phyloP scores from a whole-genome alignment of 306 rosid genomes.

The Canavalia gladiata region DNA sequence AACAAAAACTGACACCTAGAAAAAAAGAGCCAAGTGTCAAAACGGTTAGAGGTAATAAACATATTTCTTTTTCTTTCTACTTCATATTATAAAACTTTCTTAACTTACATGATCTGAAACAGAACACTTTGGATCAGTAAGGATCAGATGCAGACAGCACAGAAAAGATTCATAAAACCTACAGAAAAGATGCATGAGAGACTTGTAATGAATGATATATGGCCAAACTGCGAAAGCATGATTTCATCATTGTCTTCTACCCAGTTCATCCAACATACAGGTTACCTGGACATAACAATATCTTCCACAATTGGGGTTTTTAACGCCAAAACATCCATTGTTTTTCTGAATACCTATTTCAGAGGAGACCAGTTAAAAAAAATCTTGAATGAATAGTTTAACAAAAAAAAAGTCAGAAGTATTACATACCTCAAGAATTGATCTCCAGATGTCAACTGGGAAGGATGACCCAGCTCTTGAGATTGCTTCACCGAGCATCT shows the following conservation, averaged over 20 bases:
- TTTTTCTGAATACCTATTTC: slow-evolving; percentile 77
- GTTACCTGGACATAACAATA: slow-evolving; percentile 75
- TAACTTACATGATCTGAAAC: slow-evolving; percentile 89
- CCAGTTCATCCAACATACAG: slow-evolving; percentile 34
- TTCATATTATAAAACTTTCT: slow-evolving; percentile 19
- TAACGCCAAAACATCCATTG: slow-evolving; percentile 80
- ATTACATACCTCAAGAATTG: slow-evolving; percentile 70
- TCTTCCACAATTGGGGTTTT: slow-evolving; percentile 67
- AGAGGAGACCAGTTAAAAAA: slow-evolving; percentile 42
- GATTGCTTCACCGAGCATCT: slow-evolving; percentile 76
- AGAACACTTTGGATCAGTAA: slow-evolving; percentile 71
- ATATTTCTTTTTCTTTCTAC: slow-evolving; percentile 23
- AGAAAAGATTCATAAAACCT: slow-evolving; percentile 89
- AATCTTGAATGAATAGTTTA: slow-evolving; percentile 24
- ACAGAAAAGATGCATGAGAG: slow-evolving; percentile 50
- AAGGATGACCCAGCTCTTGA: slow-evolving; percentile 71
- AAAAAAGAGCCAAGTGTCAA: slow-evolving; percentile 43
- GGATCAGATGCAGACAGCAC: slow-evolving; percentile 79
- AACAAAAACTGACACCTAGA: slow-evolving; percentile 87
- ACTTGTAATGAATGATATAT: slow-evolving; percentile 44
- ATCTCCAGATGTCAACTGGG: slow-evolving; percentile 77
- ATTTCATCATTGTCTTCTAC: slow-evolving; percentile 32
- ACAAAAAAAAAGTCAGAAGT: slow-evolving; percentile 16
- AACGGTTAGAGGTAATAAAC: slow-evolving; percentile 5
- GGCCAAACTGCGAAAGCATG: not conserved